Conservation (phyloP, 163 green algal genomes). For the Chloromonas sp. region DNA sequence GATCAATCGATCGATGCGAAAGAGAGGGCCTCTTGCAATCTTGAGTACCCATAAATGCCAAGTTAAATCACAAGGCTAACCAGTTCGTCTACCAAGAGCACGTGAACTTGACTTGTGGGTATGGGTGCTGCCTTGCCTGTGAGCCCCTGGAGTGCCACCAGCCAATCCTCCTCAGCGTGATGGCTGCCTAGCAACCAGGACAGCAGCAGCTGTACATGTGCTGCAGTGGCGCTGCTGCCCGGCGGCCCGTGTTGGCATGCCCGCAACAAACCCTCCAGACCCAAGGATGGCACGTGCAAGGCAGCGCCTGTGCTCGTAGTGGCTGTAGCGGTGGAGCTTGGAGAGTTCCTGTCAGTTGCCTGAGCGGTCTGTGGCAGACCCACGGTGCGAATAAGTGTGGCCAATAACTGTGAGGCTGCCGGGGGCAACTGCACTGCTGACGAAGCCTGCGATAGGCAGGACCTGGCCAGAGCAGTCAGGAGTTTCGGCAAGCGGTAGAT, state of each 20-base stretch:
- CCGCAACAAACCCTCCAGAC: background rate
- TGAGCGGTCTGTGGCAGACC: background rate
- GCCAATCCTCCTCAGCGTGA: no score
- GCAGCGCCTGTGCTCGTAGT: background rate
- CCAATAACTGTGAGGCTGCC: background rate
- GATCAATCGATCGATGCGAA: no score
- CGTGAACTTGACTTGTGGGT: no score
- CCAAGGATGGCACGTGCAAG: background rate
- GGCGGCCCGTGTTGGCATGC: background rate
- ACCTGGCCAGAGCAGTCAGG: no score
- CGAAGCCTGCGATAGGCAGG: no score
- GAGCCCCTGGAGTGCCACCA: no score
- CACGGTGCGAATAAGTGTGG: background rate
- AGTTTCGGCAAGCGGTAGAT: no score
- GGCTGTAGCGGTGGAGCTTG: background rate
- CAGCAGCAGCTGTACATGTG: constrained; percentile 7
- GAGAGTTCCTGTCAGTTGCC: background rate
- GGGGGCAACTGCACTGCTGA: background rate
- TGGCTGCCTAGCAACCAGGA: background rate
- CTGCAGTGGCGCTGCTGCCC: background rate
- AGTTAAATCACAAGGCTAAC: no score
- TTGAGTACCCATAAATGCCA: no score
- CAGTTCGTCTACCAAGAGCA: no score
- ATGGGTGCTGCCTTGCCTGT: no score
- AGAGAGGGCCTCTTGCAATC: no score